A percentile compares a stretch with the other conserved stretches of the same genome.
Conservation (phyloP, 83 land plant species). For the Picea abies region DNA sequence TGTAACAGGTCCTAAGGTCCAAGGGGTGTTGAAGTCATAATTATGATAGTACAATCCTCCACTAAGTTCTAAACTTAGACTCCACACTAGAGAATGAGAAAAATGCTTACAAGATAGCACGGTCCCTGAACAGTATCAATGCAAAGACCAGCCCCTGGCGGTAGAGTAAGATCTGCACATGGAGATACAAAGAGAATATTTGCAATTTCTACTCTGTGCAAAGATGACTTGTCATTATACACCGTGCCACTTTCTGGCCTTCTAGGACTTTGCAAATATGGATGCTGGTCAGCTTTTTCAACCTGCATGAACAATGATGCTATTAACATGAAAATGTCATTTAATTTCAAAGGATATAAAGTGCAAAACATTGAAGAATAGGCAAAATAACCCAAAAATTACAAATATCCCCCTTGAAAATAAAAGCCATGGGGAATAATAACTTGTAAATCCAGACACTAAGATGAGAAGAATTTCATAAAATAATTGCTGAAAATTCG, state of each 20-base stretch:
- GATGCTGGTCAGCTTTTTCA: conserved; percentile 50
- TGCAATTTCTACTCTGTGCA: conserved; percentile 62
- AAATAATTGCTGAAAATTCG: conserved; percentile 3
- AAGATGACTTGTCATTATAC: conserved; percentile 30
- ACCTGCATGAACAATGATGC: conserved; percentile 59
- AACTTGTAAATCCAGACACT: not conserved
- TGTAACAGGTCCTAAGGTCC: no score
- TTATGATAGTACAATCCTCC: not conserved
- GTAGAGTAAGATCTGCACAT: conserved; percentile 92
- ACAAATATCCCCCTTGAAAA: not conserved
- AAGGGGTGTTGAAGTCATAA: no score
- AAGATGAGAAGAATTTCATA: not conserved
- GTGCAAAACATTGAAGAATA: not conserved
- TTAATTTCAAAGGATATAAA: not conserved
- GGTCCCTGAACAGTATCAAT: conserved; percentile 86
- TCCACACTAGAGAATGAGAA: not conserved
- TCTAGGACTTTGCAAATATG: conserved; percentile 39
- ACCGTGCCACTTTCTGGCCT: conserved; percentile 27
- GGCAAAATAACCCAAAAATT: not conserved
- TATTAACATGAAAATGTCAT: not conserved
- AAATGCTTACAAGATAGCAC: conserved; percentile 64
- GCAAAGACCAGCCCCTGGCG: conserved; percentile 91
- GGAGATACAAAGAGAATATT: conserved; percentile 76
- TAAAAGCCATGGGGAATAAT: not conserved
- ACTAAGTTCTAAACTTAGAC: not conserved